Conservation (phyloP, 2,329 filamentous ascomycete genomes). For the Cryphonectria nitschkei region DNA sequence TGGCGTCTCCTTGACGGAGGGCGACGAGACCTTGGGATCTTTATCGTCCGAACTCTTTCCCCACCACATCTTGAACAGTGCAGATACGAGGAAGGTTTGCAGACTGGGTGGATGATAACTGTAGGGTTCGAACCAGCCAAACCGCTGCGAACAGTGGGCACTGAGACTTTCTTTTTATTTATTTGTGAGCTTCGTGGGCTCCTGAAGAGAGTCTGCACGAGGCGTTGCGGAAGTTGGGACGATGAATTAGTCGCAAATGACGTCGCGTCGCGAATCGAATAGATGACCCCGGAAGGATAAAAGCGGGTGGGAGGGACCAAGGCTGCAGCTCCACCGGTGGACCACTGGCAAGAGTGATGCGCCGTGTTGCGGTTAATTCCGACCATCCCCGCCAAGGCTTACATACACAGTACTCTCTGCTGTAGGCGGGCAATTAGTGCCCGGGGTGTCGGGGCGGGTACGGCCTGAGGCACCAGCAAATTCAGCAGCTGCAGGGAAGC, state of each 20-base stretch:
- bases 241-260: slow-evolving; percentile 7
- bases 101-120: not conserved
- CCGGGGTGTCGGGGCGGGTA: not conserved
- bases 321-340: not conserved
- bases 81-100: not conserved
- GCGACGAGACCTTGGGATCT: slow-evolving; percentile 29
- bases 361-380: slow-evolving; percentile 7
- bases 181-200: not conserved
- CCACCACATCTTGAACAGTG: slow-evolving; percentile 47
- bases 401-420: no score
- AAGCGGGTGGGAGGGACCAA: not conserved
- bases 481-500: slow-evolving; percentile 29
- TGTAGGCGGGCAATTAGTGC: not conserved
- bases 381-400: not conserved
- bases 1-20: slow-evolving; percentile 30
- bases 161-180: not conserved
- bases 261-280: slow-evolving; percentile 7
- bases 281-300: not conserved
- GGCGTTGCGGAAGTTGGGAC: slow-evolving; percentile 5
- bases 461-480: slow-evolving; percentile 30
- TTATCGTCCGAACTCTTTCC: slow-evolving; percentile 37
- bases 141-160: not conserved
- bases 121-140: not conserved
- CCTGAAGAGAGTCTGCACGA: not conserved
- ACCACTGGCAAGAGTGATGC: not conserved